Evolutionary conservation across 805 yeast genomes (phyloP), one percentile per base, ranked within the genome.

Genomic region (Sungouiella blattae): DNA sequence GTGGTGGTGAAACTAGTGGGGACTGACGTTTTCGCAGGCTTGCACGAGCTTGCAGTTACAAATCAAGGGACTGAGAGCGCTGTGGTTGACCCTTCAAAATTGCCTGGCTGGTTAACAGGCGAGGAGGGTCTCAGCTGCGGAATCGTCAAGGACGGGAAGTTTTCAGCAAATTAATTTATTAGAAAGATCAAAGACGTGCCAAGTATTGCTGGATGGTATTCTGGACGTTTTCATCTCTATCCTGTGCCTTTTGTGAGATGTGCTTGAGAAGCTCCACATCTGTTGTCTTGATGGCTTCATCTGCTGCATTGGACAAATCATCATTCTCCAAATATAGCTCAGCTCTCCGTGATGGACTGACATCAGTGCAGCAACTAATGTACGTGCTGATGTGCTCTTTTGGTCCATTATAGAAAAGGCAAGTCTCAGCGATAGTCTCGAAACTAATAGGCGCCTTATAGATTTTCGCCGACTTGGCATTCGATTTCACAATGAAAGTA

Each of bases 91-190:
- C 72, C 83, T 0, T 61, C 68, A n/a, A 62, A 46, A 0, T 58
- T 83, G 11, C 95, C 95, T 1, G 73, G 78, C 20, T 86, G 88
- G 89, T 55, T 86, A 21, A 78, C 89, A 4, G 95, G 94, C 2
- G 87, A 84, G 53, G 80, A 80, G 41, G 83, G 84, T 0, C 47
- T 58, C 1, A 58, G 60, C 26, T 62, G 73, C 24, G 88, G 88
- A 0, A 48, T 43, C 44, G 28, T 64, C 62, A 32, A 18, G 24
- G 18, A 37, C 22, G 47, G 47, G 7, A 17, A 9, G 3, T 42
- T 42, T 9, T 20, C 22, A 9, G 8, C 22, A 20, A 9, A 20
- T 6, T 20, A 20, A 20, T 20, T 20, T 6, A 9, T 20, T 6
- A 20, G 22, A 7, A 9, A 20, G 9, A 20, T 20, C 22, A 20